Base-by-base conservation (phyloP, 768 basidiomycete species). In the Hypholoma fasciculare region DNA sequence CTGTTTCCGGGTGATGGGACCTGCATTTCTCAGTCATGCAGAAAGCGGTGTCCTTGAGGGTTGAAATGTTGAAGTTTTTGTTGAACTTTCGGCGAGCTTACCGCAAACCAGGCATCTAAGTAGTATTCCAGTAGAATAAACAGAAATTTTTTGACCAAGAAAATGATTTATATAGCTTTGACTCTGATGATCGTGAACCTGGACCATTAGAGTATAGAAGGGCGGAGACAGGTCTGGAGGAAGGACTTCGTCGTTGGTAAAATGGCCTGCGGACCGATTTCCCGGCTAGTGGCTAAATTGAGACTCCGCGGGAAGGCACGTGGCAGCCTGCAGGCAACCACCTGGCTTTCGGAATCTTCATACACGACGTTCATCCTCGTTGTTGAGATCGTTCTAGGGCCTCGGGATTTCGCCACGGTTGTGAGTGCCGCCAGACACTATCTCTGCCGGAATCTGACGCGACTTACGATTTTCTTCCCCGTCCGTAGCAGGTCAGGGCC, bases 401-500 rank as follows among this genome's bases (percentile, higher is more conserved):
- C 59, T 7, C 54, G 60, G 66, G 62, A 63, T 55, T 54, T 47
- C 63, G 63, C 57, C 47, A 58, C 58, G 54, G 54, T 62, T 49
- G 67, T 68, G 46, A 65, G 67, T 63, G 9, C 8, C 23, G 36
- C 34, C 54, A 14, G 30, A 49, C 58, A 54, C 53, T 59, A 53
- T 55, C 39, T 11, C 51, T 16, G 52, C 52, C 37, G 50, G 36
- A 54, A 54, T 44, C 37, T 39, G 48, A 54, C 55, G 56, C 56
- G 49, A 42, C 17, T 27, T 44, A 30, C 23, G 43, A 57, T 38
- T 52, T 43, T 30, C 40, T 13, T n/a, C 23, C 27, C 38, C 19
- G 49, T 49, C 61, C 51, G 37, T 59, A 57, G 53, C 56, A 49
- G 43, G 39, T 49, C 56, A 65, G 63, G 67, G 66, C 70, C 70